phyloP scores from a whole-genome alignment of 805 yeast species.

The Jamesozyma piceae region DNA sequence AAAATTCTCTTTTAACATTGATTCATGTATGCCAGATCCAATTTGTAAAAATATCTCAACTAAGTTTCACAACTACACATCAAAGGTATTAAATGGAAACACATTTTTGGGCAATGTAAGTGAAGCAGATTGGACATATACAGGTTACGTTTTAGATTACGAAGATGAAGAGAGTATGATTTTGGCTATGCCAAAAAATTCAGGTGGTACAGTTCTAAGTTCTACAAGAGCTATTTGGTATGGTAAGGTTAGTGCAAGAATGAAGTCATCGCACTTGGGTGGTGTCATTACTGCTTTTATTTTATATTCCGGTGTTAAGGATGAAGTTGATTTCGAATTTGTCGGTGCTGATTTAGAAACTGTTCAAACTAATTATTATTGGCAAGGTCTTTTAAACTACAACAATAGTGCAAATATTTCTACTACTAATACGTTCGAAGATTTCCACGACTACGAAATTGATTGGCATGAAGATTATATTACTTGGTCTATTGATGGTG shows the following conservation, averaged over 20 bases:
- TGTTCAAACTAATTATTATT: slow-evolving; percentile 75
- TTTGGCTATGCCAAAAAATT: slow-evolving; percentile 68
- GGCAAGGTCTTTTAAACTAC: slow-evolving; percentile 63
- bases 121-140: slow-evolving; percentile 57
- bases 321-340: slow-evolving; percentile 83
- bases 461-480: slow-evolving; percentile 74
- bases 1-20: slow-evolving; percentile 44
- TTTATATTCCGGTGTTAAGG: slow-evolving; percentile 73
- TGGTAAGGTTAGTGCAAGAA: slow-evolving; percentile 61
- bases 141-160: slow-evolving; percentile 46
- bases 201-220: slow-evolving; percentile 72
- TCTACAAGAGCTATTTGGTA: slow-evolving; percentile 79
- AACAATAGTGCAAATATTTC: slow-evolving; percentile 42
- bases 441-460: slow-evolving; percentile 65
- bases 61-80: slow-evolving; percentile 31
- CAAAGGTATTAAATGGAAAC: slow-evolving; percentile 28
- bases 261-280: slow-evolving; percentile 62
- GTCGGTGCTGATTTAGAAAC: slow-evolving; percentile 62
- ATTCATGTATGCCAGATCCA: slow-evolving; percentile 84
- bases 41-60: slow-evolving; percentile 46
- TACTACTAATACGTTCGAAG: slow-evolving; percentile 43
- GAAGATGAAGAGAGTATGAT: slow-evolving; percentile 44
- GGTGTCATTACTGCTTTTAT: slow-evolving; percentile 86
- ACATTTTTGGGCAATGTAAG: slow-evolving; percentile 63
- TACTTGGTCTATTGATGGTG: slow-evolving; percentile 68